These are phyloP conservation scores for Arachnopeziza araneosa DNA, from an alignment of 2,329 filamentous ascomycete genomes.

Conservation along the genomic window DNA sequence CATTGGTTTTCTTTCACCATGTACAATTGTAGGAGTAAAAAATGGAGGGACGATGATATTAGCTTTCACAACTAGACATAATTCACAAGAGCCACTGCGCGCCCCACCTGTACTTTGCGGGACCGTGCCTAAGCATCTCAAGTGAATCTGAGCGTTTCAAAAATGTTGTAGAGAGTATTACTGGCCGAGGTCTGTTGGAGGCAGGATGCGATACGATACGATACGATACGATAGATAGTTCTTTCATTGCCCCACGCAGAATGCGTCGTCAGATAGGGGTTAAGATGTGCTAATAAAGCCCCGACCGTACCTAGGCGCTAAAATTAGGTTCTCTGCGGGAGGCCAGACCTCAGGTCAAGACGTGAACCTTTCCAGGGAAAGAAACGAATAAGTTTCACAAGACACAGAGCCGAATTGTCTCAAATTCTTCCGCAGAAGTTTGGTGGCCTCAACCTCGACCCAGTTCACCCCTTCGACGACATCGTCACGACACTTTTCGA, in stretches of 20 bases:
- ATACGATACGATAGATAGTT: too few species aligned
- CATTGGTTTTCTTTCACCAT: background rate
- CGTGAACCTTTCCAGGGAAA: background rate
- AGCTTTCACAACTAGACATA: background rate
- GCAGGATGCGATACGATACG: too few species aligned
- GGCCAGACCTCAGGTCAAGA: background rate
- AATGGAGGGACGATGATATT: background rate
- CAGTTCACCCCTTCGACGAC: constrained; percentile 1
- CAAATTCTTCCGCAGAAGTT: background rate
- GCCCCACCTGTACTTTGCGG: too few species aligned
- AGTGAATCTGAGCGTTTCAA: background rate
- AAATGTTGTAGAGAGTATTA: background rate
- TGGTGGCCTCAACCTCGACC: background rate
- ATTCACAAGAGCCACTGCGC: background rate
- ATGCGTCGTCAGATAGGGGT: background rate
- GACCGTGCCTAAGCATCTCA: background rate
- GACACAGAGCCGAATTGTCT: background rate
- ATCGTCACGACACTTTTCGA: constrained; percentile 1
- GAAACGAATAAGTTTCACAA: background rate
- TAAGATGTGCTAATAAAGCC: background rate
- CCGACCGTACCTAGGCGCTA: background rate
- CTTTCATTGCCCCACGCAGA: background rate
- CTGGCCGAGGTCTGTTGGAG: too few species aligned
- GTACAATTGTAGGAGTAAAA: background rate
- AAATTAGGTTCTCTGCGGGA: background rate